Evolutionary conservation across 2,329 filamentous ascomycete species (phyloP), one percentile per base, ranked within the genome.

Genomic region (Acephala macrosclerotiorum): DNA sequence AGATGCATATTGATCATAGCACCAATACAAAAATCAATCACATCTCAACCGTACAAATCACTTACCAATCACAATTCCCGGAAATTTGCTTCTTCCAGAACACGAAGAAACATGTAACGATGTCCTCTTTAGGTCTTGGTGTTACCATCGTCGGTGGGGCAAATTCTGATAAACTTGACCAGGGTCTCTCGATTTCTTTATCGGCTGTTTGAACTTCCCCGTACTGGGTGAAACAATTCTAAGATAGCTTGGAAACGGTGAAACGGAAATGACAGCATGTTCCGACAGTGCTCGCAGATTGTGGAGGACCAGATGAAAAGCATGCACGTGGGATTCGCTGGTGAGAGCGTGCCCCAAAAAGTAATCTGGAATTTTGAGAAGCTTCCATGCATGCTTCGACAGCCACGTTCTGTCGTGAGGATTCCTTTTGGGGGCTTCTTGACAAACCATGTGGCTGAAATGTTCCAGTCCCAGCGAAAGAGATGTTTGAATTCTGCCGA

Each of bases 81-180:
- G 66, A 68, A 58, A 68, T 68, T 67, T 60, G 20, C n/a, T 63
- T 45, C 35, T 67, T 68, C 60, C 60, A 66, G 64, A 66, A 66
- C 60, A 56, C 56, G 59, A 62, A 8, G 18, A 47, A 60, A 16
- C 16, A 22, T n/a, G 36, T 8, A 14, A 59, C 12, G 36, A 59
- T 40, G 16, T 45, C 22, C 38, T 60, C 26, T 49, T 60, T 51
- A 18, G 26, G 26, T 22, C 40, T 35, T 49, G 38, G 36, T 49
- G 58, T 20, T 20, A 25, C 47, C 25, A 33, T 12, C 12, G 16
- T 26, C 18, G 36, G 33, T 14, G 36, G 33, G 55, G 51, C 25
- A n/a, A 49, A 11, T 53, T 53, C 22, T 53, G 49, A 53, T 53
- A 53, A 12, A 9, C 14, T n/a, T 16, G 49, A 53, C 49, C 38